These are phyloP conservation scores for Saturnispora bothae DNA, from an alignment of 805 yeast species.

Conservation along the genomic window DNA sequence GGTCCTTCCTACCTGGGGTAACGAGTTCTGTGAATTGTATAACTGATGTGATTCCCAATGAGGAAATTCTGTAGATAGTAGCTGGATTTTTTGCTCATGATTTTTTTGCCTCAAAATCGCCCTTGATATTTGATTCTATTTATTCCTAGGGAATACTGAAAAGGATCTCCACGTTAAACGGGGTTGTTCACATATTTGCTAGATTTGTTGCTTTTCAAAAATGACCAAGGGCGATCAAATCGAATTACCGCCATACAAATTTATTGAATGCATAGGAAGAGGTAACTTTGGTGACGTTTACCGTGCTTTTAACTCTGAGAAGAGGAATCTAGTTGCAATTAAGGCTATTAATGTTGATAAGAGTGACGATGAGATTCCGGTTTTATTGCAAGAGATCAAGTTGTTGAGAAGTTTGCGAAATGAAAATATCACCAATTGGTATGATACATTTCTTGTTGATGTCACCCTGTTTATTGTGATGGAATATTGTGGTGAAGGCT, in stretches of 20 bases:
- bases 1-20: constrained; percentile 13
- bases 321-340: constrained; percentile 57
- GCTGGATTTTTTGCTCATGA: not conserved
- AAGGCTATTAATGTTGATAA: constrained; percentile 78
- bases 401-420: constrained; percentile 58
- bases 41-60: not conserved
- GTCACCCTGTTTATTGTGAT: constrained; percentile 77
- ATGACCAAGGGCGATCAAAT: not conserved
- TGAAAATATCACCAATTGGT: constrained; percentile 57
- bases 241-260: constrained; percentile 12
- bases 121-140: not conserved
- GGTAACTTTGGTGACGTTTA: constrained; percentile 88
- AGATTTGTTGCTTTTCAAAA: too few species aligned
- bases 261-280: constrained; percentile 57
- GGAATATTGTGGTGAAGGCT: constrained; percentile 96
- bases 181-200: too few species aligned
- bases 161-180: too few species aligned
- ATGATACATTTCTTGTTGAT: constrained; percentile 52
- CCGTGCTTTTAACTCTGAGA: constrained; percentile 34
- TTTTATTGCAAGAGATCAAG: constrained; percentile 66
- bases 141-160: not conserved
- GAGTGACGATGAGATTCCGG: constrained; percentile 62
- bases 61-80: constrained; percentile 2
- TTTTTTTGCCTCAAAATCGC: not conserved
- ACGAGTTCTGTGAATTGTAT: constrained; percentile 9